These are phyloP conservation scores for Sechiopsis laciniata DNA, from an alignment of 306 rosid species.

Conservation along the genomic window DNA sequence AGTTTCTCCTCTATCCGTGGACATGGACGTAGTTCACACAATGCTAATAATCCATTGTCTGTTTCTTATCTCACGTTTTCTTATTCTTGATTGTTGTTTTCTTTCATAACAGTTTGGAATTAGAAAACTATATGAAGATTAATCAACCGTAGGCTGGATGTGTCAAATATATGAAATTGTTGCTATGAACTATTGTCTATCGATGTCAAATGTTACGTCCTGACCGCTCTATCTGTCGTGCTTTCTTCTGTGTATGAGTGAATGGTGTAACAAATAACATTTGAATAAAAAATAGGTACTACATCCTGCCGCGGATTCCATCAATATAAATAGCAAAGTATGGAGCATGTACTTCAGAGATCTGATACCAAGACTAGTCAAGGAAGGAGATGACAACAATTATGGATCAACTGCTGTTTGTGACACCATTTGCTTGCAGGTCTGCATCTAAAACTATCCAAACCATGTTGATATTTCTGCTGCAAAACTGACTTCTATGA, in stretches of 20 bases:
- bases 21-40: too few species aligned
- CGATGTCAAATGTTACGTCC: too few species aligned
- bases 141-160: background rate
- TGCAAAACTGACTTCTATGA: background rate
- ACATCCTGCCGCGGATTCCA: conserved; percentile 64
- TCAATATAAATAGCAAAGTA: conserved; percentile 66
- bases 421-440: conserved; percentile 92
- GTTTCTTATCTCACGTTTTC: too few species aligned
- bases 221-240: background rate
- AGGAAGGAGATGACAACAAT: conserved; percentile 84
- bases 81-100: too few species aligned
- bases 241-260: background rate
- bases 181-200: background rate
- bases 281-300: conserved; percentile 48
- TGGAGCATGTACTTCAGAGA: conserved; percentile 80
- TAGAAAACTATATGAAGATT: background rate
- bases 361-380: conserved; percentile 65
- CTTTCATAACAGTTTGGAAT: too few species aligned
- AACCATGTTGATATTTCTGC: background rate
- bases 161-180: background rate
- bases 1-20: too few species aligned
- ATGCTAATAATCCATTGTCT: too few species aligned
- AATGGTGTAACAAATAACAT: background rate
- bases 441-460: conserved; percentile 27
- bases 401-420: conserved; percentile 85